Evolutionary conservation across 805 yeast species (phyloP), one percentile per base, ranked within the genome.

Genomic region (Candida coleopterorum): DNA sequence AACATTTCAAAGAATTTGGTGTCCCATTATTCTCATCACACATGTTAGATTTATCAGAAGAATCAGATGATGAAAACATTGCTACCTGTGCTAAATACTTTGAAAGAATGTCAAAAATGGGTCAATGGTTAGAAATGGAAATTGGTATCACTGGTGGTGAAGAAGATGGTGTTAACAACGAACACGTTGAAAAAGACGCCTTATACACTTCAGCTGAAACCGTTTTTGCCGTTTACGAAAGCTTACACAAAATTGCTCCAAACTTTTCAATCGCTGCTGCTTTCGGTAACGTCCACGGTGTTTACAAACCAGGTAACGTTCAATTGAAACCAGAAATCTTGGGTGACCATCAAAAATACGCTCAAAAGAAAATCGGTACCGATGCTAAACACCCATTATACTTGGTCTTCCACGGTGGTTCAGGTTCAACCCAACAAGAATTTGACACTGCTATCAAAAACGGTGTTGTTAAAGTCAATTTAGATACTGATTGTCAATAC

Each of bases 111-210:
- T 72, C 94, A 66, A 87, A 85, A 74, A 75, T 90, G 79, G 75
- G 79, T 73, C 97, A 90, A 76, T 93, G 93, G 93, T 80, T 93
- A 64, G 98, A 93, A 79, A 93, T 93, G 98, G 98, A 93, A 78
- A 93, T 93, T 64, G 98, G 98, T 81, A 93, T 93, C 81, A 93
- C 98, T 66, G 98, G 98, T 74, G 98, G 98, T 82, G 98, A 93
- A 77, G 98, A 93, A 75, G 98, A 93, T 64, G 98, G 98, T 81
- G 98, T 93, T 60, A 93, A 93, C 83, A 93, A 93, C 80, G 94
- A 90, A 71, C 76, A 79, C 66, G 96, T 86, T 50, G 78, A 79
- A 62, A 83, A 84, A 72, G 88, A 85, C 47, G 65, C 84, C 48
- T 75, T 93, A 57, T 93, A 90, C 85, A 93, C 98, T 54, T 79